Base-by-base conservation (phyloP, 805 yeast genomes). In the Ogataea haglerorum region DNA sequence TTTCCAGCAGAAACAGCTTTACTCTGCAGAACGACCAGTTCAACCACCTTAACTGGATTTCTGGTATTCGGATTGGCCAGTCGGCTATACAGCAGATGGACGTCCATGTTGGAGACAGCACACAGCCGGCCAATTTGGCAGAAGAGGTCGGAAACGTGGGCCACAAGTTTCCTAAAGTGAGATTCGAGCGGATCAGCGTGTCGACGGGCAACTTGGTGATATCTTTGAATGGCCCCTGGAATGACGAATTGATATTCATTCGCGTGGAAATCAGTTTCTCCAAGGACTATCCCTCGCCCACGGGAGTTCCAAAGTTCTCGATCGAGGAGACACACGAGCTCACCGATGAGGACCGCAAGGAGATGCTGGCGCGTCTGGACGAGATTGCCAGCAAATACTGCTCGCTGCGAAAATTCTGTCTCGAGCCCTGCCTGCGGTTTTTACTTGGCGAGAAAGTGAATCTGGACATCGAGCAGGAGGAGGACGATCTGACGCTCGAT, bases 71-170 rank as follows among this genome's bases (percentile, higher is more conserved):
- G 42, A 77, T 91, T 48, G 87, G 87, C 1, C 66, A 70, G 30
- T 58, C 76, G 7, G 75, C 74, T 4, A 64, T 67, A 41, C 50
- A 52, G 18, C 49, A 52, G 31, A 54, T 59, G 7, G 63, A 53
- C 34, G 58, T 35, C 13, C 61, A 65, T 36, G 67, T 65, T 16
- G 68, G 63, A 14, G 60, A 51, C 22, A 45, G 41, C 32, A 27
- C 51, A 4, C 65, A 63, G 48, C 76, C 80, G 0, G 65, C 81
- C 17, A 88, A 87, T 54, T 62, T 91, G 18, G 96, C 96, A 6
- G 96, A 90, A 60, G 99, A 91, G 60, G 89, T 93, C 2, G 83
- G 95, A 48, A 69, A 77, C 13, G 88, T 89, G 6, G 95, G 96
- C 2, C 89, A 83, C 51, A 86, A 85, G 52, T 89, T 90, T 57